Conservation (phyloP, 108 stramenopile genomes). For the Nitzschia sp. region DNA sequence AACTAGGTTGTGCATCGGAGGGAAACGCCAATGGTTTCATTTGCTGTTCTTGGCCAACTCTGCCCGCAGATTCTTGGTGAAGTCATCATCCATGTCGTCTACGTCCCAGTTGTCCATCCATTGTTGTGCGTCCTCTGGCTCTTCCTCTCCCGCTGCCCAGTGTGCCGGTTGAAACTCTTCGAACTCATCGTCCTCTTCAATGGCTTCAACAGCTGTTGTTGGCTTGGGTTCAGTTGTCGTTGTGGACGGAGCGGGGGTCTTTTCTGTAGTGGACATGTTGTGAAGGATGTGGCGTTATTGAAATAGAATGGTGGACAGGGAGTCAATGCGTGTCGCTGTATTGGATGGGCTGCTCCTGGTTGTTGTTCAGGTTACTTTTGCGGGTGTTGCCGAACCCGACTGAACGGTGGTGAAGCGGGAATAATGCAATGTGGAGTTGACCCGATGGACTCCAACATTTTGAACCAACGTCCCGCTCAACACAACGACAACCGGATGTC, state of each 20-base stretch:
- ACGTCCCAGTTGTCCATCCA: constrained; percentile 96
- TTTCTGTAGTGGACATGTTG: constrained; percentile 11
- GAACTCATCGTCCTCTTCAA: constrained; percentile 94
- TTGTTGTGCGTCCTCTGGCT: constrained; percentile 85
- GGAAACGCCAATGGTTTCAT: neutral
- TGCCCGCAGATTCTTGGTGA: constrained; percentile 83
- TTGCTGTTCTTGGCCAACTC: constrained; percentile 64
- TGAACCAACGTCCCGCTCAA: too few species aligned
- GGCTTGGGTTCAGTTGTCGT: constrained; percentile 2
- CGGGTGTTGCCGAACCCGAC: neutral
- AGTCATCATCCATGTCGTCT: constrained; percentile 94
- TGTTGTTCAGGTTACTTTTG: neutral
- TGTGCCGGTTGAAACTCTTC: constrained; percentile 87
- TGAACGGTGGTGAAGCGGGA: neutral
- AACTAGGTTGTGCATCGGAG: too few species aligned
- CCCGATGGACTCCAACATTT: neutral
- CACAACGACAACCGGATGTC: too few species aligned
- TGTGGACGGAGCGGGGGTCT: constrained; percentile 13
- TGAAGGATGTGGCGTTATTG: neutral
- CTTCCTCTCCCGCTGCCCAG: constrained; percentile 82
- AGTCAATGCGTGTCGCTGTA: neutral
- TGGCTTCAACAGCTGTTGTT: constrained; percentile 61
- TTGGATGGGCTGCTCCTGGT: neutral
- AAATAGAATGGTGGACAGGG: neutral
- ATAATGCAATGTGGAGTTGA: neutral